These are phyloP conservation scores for Dittrichia graveolens DNA, from an alignment of 129 eudicot species.

Conservation along the genomic window DNA sequence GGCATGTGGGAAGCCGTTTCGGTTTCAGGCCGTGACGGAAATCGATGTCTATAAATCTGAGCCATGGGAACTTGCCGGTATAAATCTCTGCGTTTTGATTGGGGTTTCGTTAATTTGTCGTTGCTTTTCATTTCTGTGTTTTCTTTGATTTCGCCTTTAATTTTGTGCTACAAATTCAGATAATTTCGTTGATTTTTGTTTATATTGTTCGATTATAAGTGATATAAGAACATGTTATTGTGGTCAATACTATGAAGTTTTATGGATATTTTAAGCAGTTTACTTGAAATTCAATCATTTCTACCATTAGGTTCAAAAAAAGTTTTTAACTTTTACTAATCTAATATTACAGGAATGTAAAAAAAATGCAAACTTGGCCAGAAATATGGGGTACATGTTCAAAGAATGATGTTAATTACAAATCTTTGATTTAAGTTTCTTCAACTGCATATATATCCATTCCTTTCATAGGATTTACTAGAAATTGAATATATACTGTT, in stretches of 20 bases:
- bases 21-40: constrained; percentile 81
- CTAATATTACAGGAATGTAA: background rate
- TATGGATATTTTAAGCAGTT: background rate
- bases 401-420: background rate
- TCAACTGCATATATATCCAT: background rate
- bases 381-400: background rate
- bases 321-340: constrained; percentile 3
- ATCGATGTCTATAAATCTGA: constrained; percentile 88
- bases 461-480: background rate
- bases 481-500: background rate
- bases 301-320: background rate
- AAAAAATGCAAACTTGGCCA: constrained; percentile 5
- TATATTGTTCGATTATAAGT: background rate
- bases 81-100: background rate
- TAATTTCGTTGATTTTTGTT: background rate
- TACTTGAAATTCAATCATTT: constrained; percentile 15
- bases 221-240: background rate
- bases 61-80: constrained; percentile 92
- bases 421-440: background rate
- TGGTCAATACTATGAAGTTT: background rate
- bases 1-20: constrained; percentile 70
- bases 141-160: background rate
- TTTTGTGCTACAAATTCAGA: background rate
- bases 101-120: constrained; percentile 21
- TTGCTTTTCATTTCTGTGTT: background rate